A percentile compares a stretch with the other conserved stretches of the same genome.
These are phyloP conservation scores for Mrakia frigida DNA, from an alignment of 768 basidiomycete genomes.

Conservation along the genomic window DNA sequence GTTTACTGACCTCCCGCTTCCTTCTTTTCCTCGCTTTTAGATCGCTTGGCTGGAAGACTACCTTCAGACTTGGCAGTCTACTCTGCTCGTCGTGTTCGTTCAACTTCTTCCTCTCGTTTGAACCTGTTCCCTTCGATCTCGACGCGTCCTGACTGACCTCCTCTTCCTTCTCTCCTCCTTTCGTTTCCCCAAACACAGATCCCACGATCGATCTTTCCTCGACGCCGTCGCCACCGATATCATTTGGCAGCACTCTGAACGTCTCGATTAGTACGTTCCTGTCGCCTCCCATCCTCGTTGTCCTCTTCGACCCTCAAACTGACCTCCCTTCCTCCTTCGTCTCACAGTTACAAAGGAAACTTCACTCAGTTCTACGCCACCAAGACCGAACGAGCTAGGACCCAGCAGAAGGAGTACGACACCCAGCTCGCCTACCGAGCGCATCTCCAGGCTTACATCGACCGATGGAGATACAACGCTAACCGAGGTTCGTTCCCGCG, in stretches of 20 bases:
- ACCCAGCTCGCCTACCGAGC: conserved; percentile 91
- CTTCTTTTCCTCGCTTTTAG: background rate
- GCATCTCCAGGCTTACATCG: conserved; percentile 95
- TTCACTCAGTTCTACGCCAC: conserved; percentile 99
- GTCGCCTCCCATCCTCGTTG: too few relatives aligned
- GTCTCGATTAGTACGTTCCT: conserved; percentile 66
- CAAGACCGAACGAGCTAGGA: conserved; percentile 87
- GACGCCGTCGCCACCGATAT: conserved; percentile 98
- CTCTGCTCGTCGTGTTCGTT: conserved; percentile 81
- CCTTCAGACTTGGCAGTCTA: conserved; percentile 88
- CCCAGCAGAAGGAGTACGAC: conserved; percentile 87
- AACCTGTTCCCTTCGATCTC: too few relatives aligned
- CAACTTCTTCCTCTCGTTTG: background rate
- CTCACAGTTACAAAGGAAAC: conserved; percentile 83
- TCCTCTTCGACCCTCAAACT: background rate
- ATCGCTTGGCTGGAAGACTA: conserved; percentile 98
- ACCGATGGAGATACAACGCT: conserved; percentile 96
- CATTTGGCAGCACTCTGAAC: conserved; percentile 82
- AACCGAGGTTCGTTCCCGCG: conserved; percentile 53
- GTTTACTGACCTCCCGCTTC: conserved; percentile 47
- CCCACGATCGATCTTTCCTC: conserved; percentile 95
- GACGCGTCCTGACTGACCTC: background rate
- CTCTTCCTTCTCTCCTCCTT: background rate
- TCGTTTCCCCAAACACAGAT: conserved; percentile 50
- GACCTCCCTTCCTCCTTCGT: background rate